Evolutionary conservation across 192 early-diverging fungal species (phyloP).

Genomic region (Coemansia sp.): DNA sequence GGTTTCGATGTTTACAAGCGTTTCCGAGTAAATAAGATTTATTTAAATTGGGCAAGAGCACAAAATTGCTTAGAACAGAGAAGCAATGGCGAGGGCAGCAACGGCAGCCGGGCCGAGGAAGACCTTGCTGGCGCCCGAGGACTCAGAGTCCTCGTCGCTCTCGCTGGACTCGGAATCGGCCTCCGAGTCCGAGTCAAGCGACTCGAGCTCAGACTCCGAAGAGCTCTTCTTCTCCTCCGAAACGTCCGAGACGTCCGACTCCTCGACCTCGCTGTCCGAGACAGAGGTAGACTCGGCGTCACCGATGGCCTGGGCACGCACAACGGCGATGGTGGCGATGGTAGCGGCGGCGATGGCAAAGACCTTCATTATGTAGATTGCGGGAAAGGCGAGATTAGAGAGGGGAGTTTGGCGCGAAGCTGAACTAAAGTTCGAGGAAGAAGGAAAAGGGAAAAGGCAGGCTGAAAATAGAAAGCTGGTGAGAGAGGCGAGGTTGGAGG

Average conservation of each 20-base stretch:
- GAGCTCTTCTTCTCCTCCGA: conserved; percentile 6
- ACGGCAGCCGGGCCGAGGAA: conserved; percentile 30
- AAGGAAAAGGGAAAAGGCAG: background rate
- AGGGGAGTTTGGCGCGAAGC: background rate
- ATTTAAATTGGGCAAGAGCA: conserved; percentile 1
- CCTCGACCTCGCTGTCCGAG: conserved; percentile 8
- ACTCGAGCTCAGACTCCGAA: conserved; percentile 5
- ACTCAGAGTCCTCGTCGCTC: conserved; percentile 5
- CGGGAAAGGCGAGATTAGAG: background rate
- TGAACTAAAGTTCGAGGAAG: conserved; percentile 2
- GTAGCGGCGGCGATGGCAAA: conserved; percentile 28
- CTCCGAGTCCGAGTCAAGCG: background rate
- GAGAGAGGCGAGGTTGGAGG: background rate
- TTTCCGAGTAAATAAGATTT: conserved; percentile 8
- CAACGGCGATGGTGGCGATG: conserved; percentile 31
- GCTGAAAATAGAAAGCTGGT: conserved; percentile 1
- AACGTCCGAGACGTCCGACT: background rate
- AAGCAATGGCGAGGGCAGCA: conserved; percentile 34
- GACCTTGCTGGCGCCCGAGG: conserved; percentile 29
- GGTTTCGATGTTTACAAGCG: no score
- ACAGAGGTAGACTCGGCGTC: conserved; percentile 8
- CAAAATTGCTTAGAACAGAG: conserved; percentile 34
- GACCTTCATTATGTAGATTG: conserved; percentile 41
- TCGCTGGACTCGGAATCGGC: background rate
- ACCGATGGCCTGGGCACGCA: conserved; percentile 17